Base-by-base conservation (phyloP, 176 grass and related monocot species). In the Metroxylon sagu region DNA sequence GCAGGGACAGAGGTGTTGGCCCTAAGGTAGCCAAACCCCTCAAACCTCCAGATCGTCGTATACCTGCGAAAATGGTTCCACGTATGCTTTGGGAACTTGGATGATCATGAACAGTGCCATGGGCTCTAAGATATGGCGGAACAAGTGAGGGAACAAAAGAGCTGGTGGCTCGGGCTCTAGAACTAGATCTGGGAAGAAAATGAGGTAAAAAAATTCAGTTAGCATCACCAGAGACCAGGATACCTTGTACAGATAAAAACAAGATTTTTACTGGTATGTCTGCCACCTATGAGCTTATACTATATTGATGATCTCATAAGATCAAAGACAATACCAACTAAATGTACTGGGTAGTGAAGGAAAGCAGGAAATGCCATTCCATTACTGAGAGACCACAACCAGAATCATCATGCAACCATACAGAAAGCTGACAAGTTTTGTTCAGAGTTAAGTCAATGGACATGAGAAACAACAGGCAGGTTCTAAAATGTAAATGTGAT, bases 141-240 rank as follows among this genome's bases (percentile, higher is more conserved):
- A 88, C 70, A 65, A 80, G n/a, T 25, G 91, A 69, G 73, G 78
- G 90, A 65, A 83, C 79, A 68, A 72, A 78, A 50, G 90, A 82
- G 8, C 35, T 29, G 16, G 16, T 27, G 6, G 80, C 39, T 66
- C 82, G 77, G 66, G 76, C 67, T 88, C 87, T 86, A 62, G 92
- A 78, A 65, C 75, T 76, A 61, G 80, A 79, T 30, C 92, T 96
- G 74, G n/a, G 72, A 74, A 71, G 14, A 76, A 77, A 61, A 49
- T 74, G 1, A 4, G 18, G 31, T 10, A 43, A 43, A 1, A 5
- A 28, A 26, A 70, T 27, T 27, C 43, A 57, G 1, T 30, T 19
- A 23, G 65, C 26, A 60, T 5, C 66, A n/a, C 26, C 28, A 57
- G 19, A 23, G 21, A 49, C 51, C 15, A 74, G 4, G 68, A 56